These are phyloP conservation scores for Salvia rosmarinus DNA, from an alignment of 257 asterid genomes.

Conservation along the genomic window DNA sequence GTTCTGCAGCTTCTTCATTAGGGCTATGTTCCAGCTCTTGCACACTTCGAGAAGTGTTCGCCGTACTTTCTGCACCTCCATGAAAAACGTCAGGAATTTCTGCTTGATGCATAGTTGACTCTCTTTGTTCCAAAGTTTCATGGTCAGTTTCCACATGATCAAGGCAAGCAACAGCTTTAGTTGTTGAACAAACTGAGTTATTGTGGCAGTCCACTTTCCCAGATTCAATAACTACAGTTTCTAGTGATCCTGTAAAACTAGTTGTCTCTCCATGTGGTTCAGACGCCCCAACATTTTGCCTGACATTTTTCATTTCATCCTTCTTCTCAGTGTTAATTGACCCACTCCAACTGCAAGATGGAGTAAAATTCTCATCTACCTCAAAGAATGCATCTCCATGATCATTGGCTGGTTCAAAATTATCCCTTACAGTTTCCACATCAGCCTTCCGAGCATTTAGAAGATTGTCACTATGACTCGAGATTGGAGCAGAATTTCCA, in stretches of 20 bases:
- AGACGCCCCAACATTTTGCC: conserved; percentile 39
- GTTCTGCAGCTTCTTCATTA: conserved; percentile 38
- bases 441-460: conserved; percentile 34
- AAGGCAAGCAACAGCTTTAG: conserved; percentile 31
- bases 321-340: conserved; percentile 29
- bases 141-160: conserved; percentile 39
- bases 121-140: conserved; percentile 35
- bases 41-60: conserved; percentile 31
- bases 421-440: conserved; percentile 40
- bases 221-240: conserved; percentile 45
- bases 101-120: conserved; percentile 23
- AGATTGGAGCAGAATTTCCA: conserved; percentile 41
- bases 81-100: conserved; percentile 27
- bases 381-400: conserved; percentile 38
- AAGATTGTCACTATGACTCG: conserved; percentile 34
- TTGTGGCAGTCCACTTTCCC: conserved; percentile 45
- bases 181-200: conserved; percentile 30
- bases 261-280: conserved; percentile 43
- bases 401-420: conserved; percentile 47
- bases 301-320: conserved; percentile 32
- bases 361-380: conserved; percentile 27
- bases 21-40: conserved; percentile 36
- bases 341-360: conserved; percentile 36
- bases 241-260: conserved; percentile 42
- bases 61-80: conserved; percentile 29